Percentiles rank a stretch among this genome's conserved stretches.
These are phyloP conservation scores for Bipolaris oryzae DNA, from an alignment of 2,329 filamentous ascomycete genomes.

Conservation along the genomic window DNA sequence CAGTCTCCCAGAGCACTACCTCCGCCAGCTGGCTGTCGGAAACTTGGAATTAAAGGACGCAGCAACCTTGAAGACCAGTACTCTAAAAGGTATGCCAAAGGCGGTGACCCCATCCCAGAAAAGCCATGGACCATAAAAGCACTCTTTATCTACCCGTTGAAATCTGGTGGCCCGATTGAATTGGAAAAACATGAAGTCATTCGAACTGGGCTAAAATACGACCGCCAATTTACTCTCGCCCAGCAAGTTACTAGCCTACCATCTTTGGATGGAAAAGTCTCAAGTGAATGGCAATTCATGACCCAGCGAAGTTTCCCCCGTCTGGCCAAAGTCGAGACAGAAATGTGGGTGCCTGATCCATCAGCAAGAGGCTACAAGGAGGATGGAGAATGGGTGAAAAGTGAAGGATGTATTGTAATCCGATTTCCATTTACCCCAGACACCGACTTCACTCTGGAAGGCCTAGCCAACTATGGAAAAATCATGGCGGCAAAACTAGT, in stretches of 20 bases:
- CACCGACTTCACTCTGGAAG: slow-evolving; percentile 39
- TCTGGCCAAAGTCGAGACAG: slow-evolving; percentile 70
- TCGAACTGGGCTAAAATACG: slow-evolving; percentile 73
- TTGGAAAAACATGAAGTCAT: slow-evolving; percentile 68
- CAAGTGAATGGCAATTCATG: slow-evolving; percentile 68
- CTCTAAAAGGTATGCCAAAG: slow-evolving; percentile 55
- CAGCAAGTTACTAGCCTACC: slow-evolving; percentile 58
- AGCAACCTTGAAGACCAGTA: slow-evolving; percentile 65
- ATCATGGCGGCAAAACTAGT: slow-evolving; percentile 43
- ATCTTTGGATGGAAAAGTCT: slow-evolving; percentile 51
- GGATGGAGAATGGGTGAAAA: slow-evolving; percentile 57
- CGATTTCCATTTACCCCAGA: slow-evolving; percentile 64
- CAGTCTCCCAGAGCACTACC: slow-evolving; percentile 30
- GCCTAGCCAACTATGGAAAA: slow-evolving; percentile 41
- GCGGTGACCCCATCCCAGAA: slow-evolving; percentile 30
- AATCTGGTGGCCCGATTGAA: slow-evolving; percentile 80
- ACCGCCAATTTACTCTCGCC: slow-evolving; percentile 83
- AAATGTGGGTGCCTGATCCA: slow-evolving; percentile 73
- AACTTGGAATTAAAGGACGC: slow-evolving; percentile 55
- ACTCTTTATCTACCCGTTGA: slow-evolving; percentile 80
- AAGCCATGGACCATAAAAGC: slow-evolving; percentile 63
- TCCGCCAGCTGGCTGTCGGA: slow-evolving; percentile 56
- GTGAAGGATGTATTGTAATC: slow-evolving; percentile 67
- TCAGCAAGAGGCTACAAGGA: slow-evolving; percentile 58
- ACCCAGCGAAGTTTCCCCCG: slow-evolving; percentile 72